Base-by-base conservation (phyloP, 768 basidiomycete genomes). In the Panus rudis region DNA sequence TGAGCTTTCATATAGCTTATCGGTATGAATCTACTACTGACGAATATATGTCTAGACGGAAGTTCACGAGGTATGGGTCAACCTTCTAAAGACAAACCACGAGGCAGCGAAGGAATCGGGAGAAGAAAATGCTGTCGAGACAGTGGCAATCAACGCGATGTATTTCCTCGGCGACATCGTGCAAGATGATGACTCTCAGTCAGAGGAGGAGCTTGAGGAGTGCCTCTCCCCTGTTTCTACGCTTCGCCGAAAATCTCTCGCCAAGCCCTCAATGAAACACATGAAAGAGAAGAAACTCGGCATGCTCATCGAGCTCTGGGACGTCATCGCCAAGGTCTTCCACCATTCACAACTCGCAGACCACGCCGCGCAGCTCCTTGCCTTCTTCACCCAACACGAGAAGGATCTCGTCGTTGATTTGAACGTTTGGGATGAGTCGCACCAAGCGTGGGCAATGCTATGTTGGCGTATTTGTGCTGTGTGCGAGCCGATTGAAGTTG, bases 281-380 rank as follows among this genome's bases (percentile, higher is more conserved):
- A n/a, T n/a, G n/a, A n/a, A n/a, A n/a, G n/a, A n/a, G 47, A 3
- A 48, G 52, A 31, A 30, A 43, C 21, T 30, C 42, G n/a, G 62
- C 4, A 59, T 83, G 16, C 66, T 78, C 7, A 71, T 71, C 19
- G 67, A 71, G n/a, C 69, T 87, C 26, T 86, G 83, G 83, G 52
- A 58, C 2, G 58, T 61, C 31, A 63, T 74, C 41, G 68, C 67
- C 25, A 57, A 56, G 3, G 56, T 66, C 6, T 66, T 82, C 48
- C 70, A 78, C 0, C 48, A 53, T 3, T 45, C 62, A 6, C 56
- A 67, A 14, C 66, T 83, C 26, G 58, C 61, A 6, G 57, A 57
- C 7, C 70, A 73, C 1, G 75, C 69, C 1, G 64, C 70, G 46
- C 61, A 57, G 22, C 52, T 89, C 2, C 60, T 83, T 5, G 61